Base-by-base conservation (phyloP, 352 stramenopile genomes). In the Pythium phragmiticola region DNA sequence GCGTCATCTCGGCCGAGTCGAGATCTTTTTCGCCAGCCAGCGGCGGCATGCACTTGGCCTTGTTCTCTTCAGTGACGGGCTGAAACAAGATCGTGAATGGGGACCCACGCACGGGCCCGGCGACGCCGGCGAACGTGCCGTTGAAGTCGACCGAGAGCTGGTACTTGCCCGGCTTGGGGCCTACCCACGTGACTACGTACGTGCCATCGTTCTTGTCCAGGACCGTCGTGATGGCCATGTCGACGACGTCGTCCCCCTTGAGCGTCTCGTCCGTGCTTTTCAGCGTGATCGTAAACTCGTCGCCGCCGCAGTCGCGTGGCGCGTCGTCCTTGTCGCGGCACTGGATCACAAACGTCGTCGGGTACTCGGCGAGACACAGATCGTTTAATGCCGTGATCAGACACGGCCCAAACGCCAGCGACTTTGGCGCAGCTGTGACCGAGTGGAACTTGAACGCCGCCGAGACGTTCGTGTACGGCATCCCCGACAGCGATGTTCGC, bases 361-460 rank as follows among this genome's bases (percentile, higher is more conserved):
- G 79, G 12, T 73, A 49, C 53, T 83, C 81, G 3, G 87, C 87
- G n/a, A 94, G 60, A 23, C 78, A 89, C 33, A 76, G 76, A n/a
- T 88, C 79, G 26, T 64, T 79, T 4, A 94, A 70, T 0, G 78
- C 77, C 16, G 76, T 70, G 33, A 94, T 81, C 54, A 94, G 47
- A 42, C 94, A 97, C 12, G 95, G 94, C 0, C 96, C 96, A 73
- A 98, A 99, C 36, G 93, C 95, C 19, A 99, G 68, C 9, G 89
- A 98, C 57, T 97, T 96, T 3, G 75, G 76, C 12, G 88, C 90
- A 42, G 90, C 76, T 7, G 95, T 98, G 19, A 99, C 96, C 6
- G 92, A 95, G 75, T 99, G 97, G 59, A 98, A 99, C 52, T 88
- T 89, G 69, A 88, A 92, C 12, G 78, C 72, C 16, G 83, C 88